Conservation (phyloP, 768 basidiomycete genomes). For the Amanita muscaria region DNA sequence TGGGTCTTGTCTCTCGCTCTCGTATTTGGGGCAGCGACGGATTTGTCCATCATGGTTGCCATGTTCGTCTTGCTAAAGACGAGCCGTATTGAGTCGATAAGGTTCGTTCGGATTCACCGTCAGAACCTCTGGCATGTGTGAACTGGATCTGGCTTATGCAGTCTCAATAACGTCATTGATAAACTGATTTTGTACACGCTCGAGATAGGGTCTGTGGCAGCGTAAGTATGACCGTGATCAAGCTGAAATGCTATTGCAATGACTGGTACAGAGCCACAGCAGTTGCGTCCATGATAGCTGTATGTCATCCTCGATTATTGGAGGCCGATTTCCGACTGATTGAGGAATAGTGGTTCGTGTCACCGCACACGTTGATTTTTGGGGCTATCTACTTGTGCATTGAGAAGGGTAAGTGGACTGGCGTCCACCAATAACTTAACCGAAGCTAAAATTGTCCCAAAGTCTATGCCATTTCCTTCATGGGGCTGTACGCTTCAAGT, state of each 20-base stretch:
- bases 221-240: conserved; percentile 12
- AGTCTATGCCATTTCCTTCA: conserved; percentile 41
- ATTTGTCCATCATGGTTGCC: conserved; percentile 28
- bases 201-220: conserved; percentile 34
- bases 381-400: conserved; percentile 42
- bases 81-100: conserved; percentile 23
- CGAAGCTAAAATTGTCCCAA: conserved; percentile 12
- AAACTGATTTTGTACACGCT: conserved; percentile 33
- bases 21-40: conserved; percentile 30
- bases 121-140: too few relatives aligned
- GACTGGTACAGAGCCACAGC: conserved; percentile 28
- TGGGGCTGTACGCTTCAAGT: conserved; percentile 25
- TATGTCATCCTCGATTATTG: too few relatives aligned
- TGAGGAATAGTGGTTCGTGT: conserved; percentile 33
- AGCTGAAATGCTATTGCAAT: neutral
- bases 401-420: conserved; percentile 31
- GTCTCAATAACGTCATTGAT: conserved; percentile 29
- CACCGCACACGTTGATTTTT: conserved; percentile 36
- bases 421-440: neutral
- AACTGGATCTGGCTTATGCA: conserved; percentile 11
- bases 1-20: conserved; percentile 38
- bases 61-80: conserved; percentile 24
- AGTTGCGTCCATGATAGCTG: conserved; percentile 39
- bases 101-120: conserved; percentile 13
- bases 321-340: neutral